Evolutionary conservation across 2,329 filamentous ascomycete species (phyloP).

Genomic region (Aspergillus uvarum): DNA sequence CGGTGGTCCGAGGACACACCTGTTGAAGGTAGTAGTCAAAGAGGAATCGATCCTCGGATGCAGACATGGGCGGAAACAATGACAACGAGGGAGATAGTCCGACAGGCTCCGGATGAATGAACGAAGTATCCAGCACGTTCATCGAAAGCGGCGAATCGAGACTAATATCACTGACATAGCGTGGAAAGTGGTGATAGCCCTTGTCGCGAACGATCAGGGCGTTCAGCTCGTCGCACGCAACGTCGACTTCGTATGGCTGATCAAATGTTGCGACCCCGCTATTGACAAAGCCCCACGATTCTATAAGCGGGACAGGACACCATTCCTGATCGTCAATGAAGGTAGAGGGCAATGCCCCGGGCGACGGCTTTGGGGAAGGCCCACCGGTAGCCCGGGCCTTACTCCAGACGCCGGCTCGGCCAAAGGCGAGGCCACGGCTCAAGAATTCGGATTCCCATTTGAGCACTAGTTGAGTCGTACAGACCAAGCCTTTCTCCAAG

Average conservation of each 20-base stretch:
- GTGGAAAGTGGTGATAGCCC: background rate
- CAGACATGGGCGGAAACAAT: constrained; percentile 32
- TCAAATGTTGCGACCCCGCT: constrained; percentile 31
- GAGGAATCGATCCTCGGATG: constrained; percentile 31
- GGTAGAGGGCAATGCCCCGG: constrained; percentile 17
- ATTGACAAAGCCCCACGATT: constrained; percentile 36
- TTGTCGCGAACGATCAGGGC: constrained; percentile 14
- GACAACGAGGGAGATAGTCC: constrained; percentile 22
- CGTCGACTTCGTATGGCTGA: constrained; percentile 26
- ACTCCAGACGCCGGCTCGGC: constrained; percentile 44
- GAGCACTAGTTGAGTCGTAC: constrained; percentile 37
- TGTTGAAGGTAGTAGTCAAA: constrained; percentile 44
- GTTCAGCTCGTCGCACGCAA: constrained; percentile 25
- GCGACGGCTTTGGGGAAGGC: constrained; percentile 17
- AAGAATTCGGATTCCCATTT: constrained; percentile 44
- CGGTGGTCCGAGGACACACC: constrained; percentile 42
- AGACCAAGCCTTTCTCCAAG: constrained; percentile 35
- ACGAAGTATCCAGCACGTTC: background rate
- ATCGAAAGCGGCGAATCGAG: constrained; percentile 4
- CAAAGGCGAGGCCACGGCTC: constrained; percentile 45
- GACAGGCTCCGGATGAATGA: background rate
- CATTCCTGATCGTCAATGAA: constrained; percentile 27
- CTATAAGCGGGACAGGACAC: constrained; percentile 28
- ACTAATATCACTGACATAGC: background rate
- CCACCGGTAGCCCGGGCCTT: constrained; percentile 26